phyloP scores from a whole-genome alignment of 192 early-diverging fungal genomes.

The Coemansia biformis region DNA sequence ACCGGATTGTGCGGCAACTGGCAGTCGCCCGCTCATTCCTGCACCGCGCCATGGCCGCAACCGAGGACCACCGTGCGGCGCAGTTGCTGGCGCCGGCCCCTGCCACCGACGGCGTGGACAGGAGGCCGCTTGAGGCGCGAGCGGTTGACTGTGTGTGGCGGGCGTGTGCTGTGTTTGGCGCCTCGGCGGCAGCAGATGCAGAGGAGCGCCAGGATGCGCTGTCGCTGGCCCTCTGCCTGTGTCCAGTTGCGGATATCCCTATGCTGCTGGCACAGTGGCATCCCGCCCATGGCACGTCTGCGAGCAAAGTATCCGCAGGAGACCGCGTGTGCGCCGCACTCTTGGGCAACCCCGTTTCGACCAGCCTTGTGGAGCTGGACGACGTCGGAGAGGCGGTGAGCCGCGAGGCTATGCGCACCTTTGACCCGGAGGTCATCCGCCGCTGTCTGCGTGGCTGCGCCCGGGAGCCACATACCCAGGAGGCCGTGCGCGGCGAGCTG shows the following conservation, averaged over 20 bases:
- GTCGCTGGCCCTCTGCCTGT: constrained; percentile 30
- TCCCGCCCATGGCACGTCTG: neutral
- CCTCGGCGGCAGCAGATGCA: neutral
- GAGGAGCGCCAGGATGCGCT: constrained; percentile 15
- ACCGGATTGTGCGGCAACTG: constrained; percentile 25
- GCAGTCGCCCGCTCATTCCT: constrained; percentile 11
- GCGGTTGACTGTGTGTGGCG: constrained; percentile 22
- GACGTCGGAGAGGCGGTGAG: neutral
- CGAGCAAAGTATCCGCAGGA: neutral
- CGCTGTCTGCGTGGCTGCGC: constrained; percentile 11
- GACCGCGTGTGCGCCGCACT: constrained; percentile 6
- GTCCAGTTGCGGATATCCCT: constrained; percentile 21
- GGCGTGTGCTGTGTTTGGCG: constrained; percentile 4
- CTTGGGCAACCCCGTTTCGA: neutral
- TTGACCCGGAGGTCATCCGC: constrained; percentile 37
- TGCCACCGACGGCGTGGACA: no score
- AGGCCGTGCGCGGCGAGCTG: constrained; percentile 5
- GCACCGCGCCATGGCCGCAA: neutral
- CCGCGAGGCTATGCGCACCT: constrained; percentile 23
- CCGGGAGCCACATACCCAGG: neutral
- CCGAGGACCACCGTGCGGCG: constrained; percentile 10
- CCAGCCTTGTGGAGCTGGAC: no score
- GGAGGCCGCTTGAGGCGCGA: constrained; percentile 11
- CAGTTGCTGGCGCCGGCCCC: constrained; percentile 9
- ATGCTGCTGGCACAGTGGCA: constrained; percentile 19